Evolutionary conservation across 2,329 filamentous ascomycete genomes (phyloP), one percentile per base, ranked within the genome.

Genomic region (Xylariales sp.): DNA sequence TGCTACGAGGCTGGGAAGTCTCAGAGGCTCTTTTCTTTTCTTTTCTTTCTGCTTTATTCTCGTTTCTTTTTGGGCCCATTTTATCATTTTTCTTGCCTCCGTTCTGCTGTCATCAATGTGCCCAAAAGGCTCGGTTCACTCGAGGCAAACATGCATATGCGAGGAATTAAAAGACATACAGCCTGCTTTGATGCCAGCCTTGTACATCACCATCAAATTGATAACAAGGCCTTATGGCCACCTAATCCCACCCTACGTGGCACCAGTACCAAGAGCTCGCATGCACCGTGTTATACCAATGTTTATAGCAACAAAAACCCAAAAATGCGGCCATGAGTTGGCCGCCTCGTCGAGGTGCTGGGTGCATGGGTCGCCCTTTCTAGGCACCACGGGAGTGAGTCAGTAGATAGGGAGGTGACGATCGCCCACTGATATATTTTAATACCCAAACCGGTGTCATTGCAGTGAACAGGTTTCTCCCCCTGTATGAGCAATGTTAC

Each of bases 131-230:
- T 13, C 14, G 30, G 6, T 8, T 18, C 15, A 7, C 10, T 20
- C 6, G n/a, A 33, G 17, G 30, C 30, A 33, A 33, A 17, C 17
- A 18, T 33, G 30, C 30, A 33, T 33, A 33, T 19, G 17, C 30
- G 20, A 10, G 30, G 10, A 10, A 6, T 6, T 20, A 18, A 6
- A 33, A 7, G 10, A 11, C 15, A 15, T 16, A 30, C 28, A 30
- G 28, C 28, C 28, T 30, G 28, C 28, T 16, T 15, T 11, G 16
- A 7, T 8, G 11, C 28, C 28, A 10, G 28, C 28, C 8, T 30
- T 10, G 7, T 30, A 15, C 14, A 15, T 11, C 28, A 7, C 30
- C 17, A 33, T 13, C 17, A 10, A 33, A 10, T 25, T 25, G 23
- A 25, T 8, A 8, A 7, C 11, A 8, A 30, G 15, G 8, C 29